Percentiles rank a stretch among this genome's conserved stretches.
These are phyloP conservation scores for Globisporangium paroecandrum DNA, from an alignment of 352 stramenopile species.

Conservation along the genomic window DNA sequence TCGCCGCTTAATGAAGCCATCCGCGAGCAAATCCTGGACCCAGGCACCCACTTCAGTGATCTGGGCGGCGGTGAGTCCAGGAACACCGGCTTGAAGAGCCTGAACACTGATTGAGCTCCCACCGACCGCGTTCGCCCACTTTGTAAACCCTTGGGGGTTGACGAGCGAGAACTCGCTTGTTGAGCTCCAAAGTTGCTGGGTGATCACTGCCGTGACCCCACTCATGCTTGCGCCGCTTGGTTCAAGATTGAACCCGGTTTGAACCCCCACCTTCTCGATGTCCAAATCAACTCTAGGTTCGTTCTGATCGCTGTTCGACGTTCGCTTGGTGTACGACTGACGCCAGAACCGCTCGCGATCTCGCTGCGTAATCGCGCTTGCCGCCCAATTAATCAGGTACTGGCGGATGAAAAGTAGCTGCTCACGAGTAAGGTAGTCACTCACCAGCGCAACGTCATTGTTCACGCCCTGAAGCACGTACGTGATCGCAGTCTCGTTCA, in stretches of 20 bases:
- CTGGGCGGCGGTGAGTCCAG: slow-evolving; percentile 33
- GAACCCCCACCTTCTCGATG: slow-evolving; percentile 37
- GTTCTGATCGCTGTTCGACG: slow-evolving; percentile 31
- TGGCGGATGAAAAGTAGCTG: slow-evolving; percentile 58
- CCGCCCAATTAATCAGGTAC: slow-evolving; percentile 55
- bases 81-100: slow-evolving; percentile 18
- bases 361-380: slow-evolving; percentile 36
- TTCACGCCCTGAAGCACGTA: slow-evolving; percentile 60
- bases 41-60: slow-evolving; percentile 36
- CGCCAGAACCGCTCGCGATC: slow-evolving; percentile 68
- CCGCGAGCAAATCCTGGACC: slow-evolving; percentile 35
- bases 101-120: slow-evolving; percentile 16
- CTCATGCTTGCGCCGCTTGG: slow-evolving; percentile 25
- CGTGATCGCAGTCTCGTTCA: slow-evolving; percentile 54
- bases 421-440: slow-evolving; percentile 49
- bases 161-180: slow-evolving; percentile 39
- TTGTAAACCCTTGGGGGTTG: slow-evolving; percentile 42
- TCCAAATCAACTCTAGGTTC: slow-evolving; percentile 66
- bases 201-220: slow-evolving; percentile 29
- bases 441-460: slow-evolving; percentile 43
- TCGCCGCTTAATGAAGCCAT: slow-evolving; percentile 45
- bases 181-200: slow-evolving; percentile 44
- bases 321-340: slow-evolving; percentile 41
- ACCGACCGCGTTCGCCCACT: slow-evolving; percentile 35
- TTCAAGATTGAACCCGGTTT: slow-evolving; percentile 53